phyloP scores from a whole-genome alignment of 768 basidiomycete species.

The Paxillus involutus region DNA sequence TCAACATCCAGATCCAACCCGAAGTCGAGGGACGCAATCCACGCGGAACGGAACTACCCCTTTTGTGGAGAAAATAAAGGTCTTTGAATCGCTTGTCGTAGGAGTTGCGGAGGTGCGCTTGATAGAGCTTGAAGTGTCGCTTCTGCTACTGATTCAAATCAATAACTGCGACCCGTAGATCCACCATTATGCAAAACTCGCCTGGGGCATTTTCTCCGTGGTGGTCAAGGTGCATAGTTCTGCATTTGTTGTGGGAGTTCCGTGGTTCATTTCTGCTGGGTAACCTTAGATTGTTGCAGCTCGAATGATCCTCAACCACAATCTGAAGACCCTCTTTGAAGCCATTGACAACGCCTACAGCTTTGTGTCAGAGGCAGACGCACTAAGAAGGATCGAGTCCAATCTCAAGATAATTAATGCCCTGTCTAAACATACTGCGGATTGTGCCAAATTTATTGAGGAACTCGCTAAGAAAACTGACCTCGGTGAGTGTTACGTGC shows the following conservation, averaged over 20 bases:
- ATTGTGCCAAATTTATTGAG: slow-evolving; percentile 28
- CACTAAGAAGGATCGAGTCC: not conserved
- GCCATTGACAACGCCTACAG: not conserved
- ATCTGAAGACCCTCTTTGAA: not conserved
- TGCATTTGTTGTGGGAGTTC: not conserved
- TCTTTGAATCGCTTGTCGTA: no score
- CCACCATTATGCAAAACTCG: slow-evolving; percentile 1
- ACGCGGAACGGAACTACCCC: not conserved
- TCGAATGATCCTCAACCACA: not conserved
- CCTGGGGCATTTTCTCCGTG: not conserved
- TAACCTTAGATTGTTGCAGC: not conserved
- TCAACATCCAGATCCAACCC: no score
- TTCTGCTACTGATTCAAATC: not conserved
- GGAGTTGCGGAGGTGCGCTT: no score
- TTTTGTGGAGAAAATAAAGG: not conserved
- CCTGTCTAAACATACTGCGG: slow-evolving; percentile 21
- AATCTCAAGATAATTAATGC: not conserved
- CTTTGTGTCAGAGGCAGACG: not conserved
- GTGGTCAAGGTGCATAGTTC: not conserved
- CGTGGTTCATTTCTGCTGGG: not conserved
- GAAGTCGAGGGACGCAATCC: no score
- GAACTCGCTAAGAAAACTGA: not conserved
- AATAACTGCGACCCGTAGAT: not conserved
- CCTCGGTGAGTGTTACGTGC: no score
- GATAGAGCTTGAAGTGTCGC: not conserved